Base-by-base conservation (phyloP, 805 yeast genomes). In the Candida incommunis region DNA sequence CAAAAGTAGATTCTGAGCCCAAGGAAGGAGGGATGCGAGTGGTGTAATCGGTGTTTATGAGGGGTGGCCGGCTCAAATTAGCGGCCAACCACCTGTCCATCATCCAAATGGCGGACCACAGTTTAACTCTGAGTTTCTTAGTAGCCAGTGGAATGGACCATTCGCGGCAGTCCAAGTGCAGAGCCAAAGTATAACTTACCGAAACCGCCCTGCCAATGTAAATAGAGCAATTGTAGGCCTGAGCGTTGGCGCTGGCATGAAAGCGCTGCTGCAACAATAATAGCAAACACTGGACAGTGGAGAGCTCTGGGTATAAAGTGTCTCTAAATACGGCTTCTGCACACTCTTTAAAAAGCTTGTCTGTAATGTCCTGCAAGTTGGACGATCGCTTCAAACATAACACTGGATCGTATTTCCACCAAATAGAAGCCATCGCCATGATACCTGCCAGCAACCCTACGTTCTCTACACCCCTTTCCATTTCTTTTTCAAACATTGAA, bases 81-180 rank as follows among this genome's bases (percentile, higher is more conserved):
- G 57, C 55, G 1, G 65, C 53, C 3, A 54, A 48, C 68, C 68
- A 65, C 45, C 61, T 61, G 45, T 65, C 69, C 41, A 55, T 54
- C 15, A 56, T 56, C 41, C 51, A 63, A n/a, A 57, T 54, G 0
- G 58, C 53, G 34, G 65, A 60, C 65, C 67, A 61, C 16, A 64
- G 49, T 16, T 64, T 47, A 4, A 51, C 48, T 15, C 69, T 49
- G 2, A 64, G 49, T 23, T 51, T 44, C 42, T 61, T 64, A 26
- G 55, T 61, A 31, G 55, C 52, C 11, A 49, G 52, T 3, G 62
- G 54, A 25, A 65, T 59, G 15, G 51, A 50, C 68, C 69, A 65
- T 22, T 47, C 29, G 18, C 18, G 13, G 46, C 65, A 61, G 45
- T 65, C 66, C 5, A 62, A 31, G 47, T 62, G 65, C 23, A 62